Percentiles rank a stretch among this genome's conserved stretches.
These are phyloP conservation scores for Ceratocystis variospora DNA, from an alignment of 2,329 filamentous ascomycete species.

Conservation along the genomic window DNA sequence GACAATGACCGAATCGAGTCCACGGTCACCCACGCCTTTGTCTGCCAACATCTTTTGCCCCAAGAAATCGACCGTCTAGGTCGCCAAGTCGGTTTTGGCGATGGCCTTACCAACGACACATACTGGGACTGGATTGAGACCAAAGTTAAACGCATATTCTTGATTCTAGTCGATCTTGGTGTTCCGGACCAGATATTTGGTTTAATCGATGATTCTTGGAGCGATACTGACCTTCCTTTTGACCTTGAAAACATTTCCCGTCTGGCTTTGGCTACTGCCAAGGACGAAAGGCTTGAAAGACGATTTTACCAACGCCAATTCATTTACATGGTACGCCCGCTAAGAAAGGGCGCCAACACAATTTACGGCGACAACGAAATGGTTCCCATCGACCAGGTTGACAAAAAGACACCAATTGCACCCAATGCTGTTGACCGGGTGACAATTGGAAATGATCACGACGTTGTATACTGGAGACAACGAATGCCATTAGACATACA, in stretches of 20 bases:
- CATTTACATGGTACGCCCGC: constrained; percentile 50
- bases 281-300: constrained; percentile 49
- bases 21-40: constrained; percentile 54
- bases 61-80: constrained; percentile 50
- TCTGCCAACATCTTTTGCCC: constrained; percentile 49
- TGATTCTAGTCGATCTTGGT: constrained; percentile 56
- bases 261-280: constrained; percentile 44
- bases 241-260: constrained; percentile 50
- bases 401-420: constrained; percentile 37
- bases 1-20: constrained; percentile 54
- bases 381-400: constrained; percentile 53
- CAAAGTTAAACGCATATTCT: constrained; percentile 54
- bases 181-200: constrained; percentile 62
- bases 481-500: constrained; percentile 32
- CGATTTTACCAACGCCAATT: constrained; percentile 61
- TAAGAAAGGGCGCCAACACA: constrained; percentile 46
- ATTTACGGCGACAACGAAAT: constrained; percentile 54
- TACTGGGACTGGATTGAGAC: constrained; percentile 67
- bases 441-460: constrained; percentile 47
- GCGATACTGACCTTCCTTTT: constrained; percentile 61
- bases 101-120: constrained; percentile 54
- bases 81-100: constrained; percentile 49
- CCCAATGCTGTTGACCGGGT: constrained; percentile 41
- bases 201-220: constrained; percentile 62
- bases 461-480: constrained; percentile 43